Percentiles rank a stretch among this genome's conserved stretches.
Conservation (phyloP, 129 eudicot genomes). For the Escallonia rubra region DNA sequence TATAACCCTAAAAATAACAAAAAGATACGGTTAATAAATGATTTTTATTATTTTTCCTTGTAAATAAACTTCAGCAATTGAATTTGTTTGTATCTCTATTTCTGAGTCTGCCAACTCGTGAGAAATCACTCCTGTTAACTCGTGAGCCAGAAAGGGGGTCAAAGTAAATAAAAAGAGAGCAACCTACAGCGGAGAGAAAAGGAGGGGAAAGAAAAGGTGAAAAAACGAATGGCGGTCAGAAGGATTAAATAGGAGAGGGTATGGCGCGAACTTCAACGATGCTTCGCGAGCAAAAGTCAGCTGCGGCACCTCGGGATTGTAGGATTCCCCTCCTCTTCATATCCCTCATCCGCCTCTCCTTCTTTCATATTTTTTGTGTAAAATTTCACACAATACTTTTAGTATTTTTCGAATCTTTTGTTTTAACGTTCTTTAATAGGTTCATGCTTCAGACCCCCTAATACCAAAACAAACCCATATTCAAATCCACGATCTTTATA, state of each 20-base stretch:
- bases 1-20: no score
- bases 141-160: no score
- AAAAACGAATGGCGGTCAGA: conserved; percentile 5
- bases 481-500: background rate
- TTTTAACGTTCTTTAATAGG: background rate
- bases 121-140: no score
- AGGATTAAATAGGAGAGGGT: conserved; percentile 3
- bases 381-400: background rate
- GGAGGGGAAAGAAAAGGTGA: background rate
- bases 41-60: no score
- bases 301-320: conserved; percentile 27
- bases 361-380: background rate
- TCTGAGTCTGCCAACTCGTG: no score
- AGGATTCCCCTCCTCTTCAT: background rate
- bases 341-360: background rate
- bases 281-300: conserved; percentile 13
- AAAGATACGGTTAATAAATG: no score
- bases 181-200: background rate
- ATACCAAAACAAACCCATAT: background rate
- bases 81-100: no score
- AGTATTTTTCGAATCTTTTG: background rate
- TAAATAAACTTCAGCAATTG: no score
- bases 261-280: conserved; percentile 29
- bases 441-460: background rate
- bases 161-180: no score